Evolutionary conservation across 2,329 filamentous ascomycete genomes (phyloP), one percentile per base, ranked within the genome.

Genomic region (Hawksworthiomyces lignivorus): DNA sequence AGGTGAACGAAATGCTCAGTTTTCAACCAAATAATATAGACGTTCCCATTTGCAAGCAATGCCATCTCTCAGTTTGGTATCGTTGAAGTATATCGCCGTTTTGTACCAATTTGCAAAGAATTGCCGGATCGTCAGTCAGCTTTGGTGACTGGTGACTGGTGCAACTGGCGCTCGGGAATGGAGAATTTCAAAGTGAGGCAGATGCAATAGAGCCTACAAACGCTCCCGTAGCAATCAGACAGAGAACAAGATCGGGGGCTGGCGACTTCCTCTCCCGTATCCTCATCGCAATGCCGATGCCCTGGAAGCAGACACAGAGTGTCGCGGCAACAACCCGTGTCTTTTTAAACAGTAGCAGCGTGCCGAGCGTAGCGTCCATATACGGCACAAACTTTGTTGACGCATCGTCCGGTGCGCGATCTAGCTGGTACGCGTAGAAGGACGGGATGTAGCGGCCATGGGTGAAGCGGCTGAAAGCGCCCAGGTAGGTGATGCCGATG

Each of bases 371-470:
- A 10, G 38, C 24, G 39, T 53, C 50, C 22, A 49, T 22, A 24
- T 41, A 48, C 8, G 52, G 50, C 3, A 54, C 41, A 5, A 50
- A 15, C 21, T 41, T 19, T n/a, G 44, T 50, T 12, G 49, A 49
- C 9, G 35, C 48, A 19, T 49, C 36, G 33, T 50, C 46, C 7
- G 52, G 51, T 2, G 51, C 52, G 36, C 51, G 48, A 10, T 52
- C 46, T 27, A 52, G 37, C 45, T 52, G 51, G 43, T 53, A 54
- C 24, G 30, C 40, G 45, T 52, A 50, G 36, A 53, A 51, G 34
- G 29, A n/a, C 4, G 50, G 52, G 6, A 49, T 52, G 40, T 47
- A 48, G n/a, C 33, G 50, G 36, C 51, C 50, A 20, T 52, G 46
- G 26, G 52, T 53, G 34, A 53, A 36, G 36, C 51, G 50, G 36